These are phyloP conservation scores for Luffa aegyptiaca DNA, from an alignment of 306 rosid species.

Conservation along the genomic window DNA sequence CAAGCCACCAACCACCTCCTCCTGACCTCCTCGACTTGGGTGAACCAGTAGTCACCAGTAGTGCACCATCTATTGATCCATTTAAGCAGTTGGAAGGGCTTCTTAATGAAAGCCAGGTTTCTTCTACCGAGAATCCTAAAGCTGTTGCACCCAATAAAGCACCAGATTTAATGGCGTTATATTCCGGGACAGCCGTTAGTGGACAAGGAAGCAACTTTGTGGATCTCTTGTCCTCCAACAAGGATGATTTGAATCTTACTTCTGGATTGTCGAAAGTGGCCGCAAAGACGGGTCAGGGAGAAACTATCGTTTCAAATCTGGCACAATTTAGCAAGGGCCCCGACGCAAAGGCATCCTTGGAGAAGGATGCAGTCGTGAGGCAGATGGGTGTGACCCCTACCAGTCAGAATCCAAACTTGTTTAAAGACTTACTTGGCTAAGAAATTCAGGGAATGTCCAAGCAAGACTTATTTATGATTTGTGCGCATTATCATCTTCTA, in stretches of 20 bases:
- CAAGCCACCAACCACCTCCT: constrained; percentile 45
- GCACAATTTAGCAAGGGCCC: constrained; percentile 51
- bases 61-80: constrained; percentile 48
- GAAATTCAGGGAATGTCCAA: neutral
- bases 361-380: constrained; percentile 76
- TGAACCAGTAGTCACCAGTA: constrained; percentile 32
- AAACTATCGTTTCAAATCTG: constrained; percentile 11
- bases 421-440: constrained; percentile 64
- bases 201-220: constrained; percentile 27
- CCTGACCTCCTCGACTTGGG: constrained; percentile 78
- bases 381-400: constrained; percentile 84
- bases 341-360: constrained; percentile 33
- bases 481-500: constrained; percentile 5
- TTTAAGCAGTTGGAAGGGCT: constrained; percentile 73
- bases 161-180: constrained; percentile 42
- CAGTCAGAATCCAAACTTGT: constrained; percentile 70
- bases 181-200: constrained; percentile 30
- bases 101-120: constrained; percentile 34
- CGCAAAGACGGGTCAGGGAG: constrained; percentile 19
- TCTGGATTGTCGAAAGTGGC: constrained; percentile 30
- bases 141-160: constrained; percentile 21
- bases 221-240: constrained; percentile 25
- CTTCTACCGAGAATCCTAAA: constrained; percentile 26
- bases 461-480: neutral
- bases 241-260: constrained; percentile 29